Conservation (phyloP, 345 rosid genomes). For the Brassica incana region DNA sequence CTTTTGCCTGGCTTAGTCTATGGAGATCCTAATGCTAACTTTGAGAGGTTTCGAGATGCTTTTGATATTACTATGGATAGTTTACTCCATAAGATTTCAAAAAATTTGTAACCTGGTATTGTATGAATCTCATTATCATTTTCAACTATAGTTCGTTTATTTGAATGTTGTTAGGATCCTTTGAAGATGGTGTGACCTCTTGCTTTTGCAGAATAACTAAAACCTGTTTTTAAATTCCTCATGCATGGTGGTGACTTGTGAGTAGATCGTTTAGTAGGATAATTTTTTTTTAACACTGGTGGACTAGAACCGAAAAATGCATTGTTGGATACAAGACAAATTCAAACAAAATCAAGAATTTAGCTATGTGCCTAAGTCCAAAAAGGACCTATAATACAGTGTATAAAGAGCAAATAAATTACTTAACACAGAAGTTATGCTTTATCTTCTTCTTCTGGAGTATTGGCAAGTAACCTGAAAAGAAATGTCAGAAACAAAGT, state of each 20-base stretch:
- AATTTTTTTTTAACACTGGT: not conserved
- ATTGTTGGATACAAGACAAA: no score
- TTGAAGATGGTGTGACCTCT: not conserved
- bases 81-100: conserved; percentile 51
- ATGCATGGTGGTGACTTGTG: not conserved
- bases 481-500: no score
- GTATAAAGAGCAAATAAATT: no score
- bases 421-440: no score
- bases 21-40: conserved; percentile 54
- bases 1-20: conserved; percentile 68
- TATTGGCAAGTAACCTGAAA: no score
- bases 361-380: no score
- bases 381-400: no score
- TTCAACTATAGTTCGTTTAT: not conserved
- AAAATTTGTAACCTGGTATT: not conserved
- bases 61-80: conserved; percentile 59
- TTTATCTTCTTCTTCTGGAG: no score
- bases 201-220: not conserved
- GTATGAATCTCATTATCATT: not conserved
- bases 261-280: not conserved
- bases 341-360: no score
- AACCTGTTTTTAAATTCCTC: not conserved
- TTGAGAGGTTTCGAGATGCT: conserved; percentile 77
- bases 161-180: not conserved
- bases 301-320: no score